These are phyloP conservation scores for Fusarium sp. DNA, from an alignment of 2,329 filamentous ascomycete genomes.

Conservation along the genomic window DNA sequence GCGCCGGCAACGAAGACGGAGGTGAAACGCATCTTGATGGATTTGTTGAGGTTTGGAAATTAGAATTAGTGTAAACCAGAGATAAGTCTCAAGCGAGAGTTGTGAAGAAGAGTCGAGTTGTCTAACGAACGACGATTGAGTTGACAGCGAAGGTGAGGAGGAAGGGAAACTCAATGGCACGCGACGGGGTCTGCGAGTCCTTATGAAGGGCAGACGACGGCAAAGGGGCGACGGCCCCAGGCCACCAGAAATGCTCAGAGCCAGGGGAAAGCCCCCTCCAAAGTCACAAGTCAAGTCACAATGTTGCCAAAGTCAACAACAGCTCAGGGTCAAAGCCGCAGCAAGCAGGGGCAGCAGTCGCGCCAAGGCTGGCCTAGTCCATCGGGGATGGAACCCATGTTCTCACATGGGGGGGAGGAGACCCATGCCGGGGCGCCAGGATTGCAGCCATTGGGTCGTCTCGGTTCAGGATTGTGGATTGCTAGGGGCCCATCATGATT, in stretches of 20 bases:
- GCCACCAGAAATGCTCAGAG: constrained; percentile 7
- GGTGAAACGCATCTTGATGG: constrained; percentile 64
- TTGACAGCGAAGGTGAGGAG: constrained; percentile 38
- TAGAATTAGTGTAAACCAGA: constrained; percentile 41
- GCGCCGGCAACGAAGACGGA: constrained; percentile 58
- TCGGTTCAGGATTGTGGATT: constrained; percentile 26
- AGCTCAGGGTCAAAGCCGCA: constrained; percentile 22
- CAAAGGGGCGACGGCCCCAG: constrained; percentile 15
- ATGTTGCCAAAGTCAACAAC: constrained; percentile 24
- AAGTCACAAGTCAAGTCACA: constrained; percentile 24
- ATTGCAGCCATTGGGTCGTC: constrained; percentile 29
- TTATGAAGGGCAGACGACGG: constrained; percentile 38
- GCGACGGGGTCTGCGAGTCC: constrained; percentile 30
- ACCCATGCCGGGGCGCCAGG: constrained; percentile 31
- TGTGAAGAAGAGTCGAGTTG: constrained; percentile 32
- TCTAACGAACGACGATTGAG: constrained; percentile 42
- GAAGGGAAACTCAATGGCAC: constrained; percentile 1
- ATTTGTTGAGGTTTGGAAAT: constrained; percentile 35
- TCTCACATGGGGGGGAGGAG: constrained; percentile 20
- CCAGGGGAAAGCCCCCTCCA: constrained; percentile 10
- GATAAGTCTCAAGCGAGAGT: constrained; percentile 26
- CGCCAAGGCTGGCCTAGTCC: constrained; percentile 37
- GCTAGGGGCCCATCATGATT: constrained; percentile 14
- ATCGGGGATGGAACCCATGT: constrained; percentile 32
- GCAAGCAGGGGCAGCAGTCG: constrained; percentile 19